Percentiles rank a stretch among this genome's conserved stretches.
These are phyloP conservation scores for Penicillium thymicola DNA, from an alignment of 2,329 filamentous ascomycete genomes.

Conservation along the genomic window DNA sequence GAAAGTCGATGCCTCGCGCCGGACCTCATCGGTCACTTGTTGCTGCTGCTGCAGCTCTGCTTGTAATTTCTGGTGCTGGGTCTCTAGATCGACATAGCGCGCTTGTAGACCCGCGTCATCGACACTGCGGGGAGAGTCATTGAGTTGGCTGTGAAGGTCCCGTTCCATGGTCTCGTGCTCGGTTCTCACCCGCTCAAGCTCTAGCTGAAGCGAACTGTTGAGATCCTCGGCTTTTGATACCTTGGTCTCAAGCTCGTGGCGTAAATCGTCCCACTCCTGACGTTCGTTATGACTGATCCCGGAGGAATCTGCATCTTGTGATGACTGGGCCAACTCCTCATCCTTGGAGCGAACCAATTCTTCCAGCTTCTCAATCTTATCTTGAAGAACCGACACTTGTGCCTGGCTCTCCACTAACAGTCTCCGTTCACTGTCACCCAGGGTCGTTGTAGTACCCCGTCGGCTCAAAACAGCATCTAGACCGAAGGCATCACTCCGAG, in stretches of 20 bases:
- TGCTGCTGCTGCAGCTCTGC: slow-evolving; percentile 68
- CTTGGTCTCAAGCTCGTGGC: slow-evolving; percentile 66
- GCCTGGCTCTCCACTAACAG: slow-evolving; percentile 74
- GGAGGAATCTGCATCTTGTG: slow-evolving; percentile 52
- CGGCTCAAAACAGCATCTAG: slow-evolving; percentile 52
- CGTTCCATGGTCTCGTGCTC: slow-evolving; percentile 64
- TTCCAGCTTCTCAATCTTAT: slow-evolving; percentile 71
- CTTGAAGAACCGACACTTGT: slow-evolving; percentile 71
- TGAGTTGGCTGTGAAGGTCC: slow-evolving; percentile 62
- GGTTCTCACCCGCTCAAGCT: slow-evolving; percentile 69
- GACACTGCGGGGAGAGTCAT: slow-evolving; percentile 32
- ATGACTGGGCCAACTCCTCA: slow-evolving; percentile 61
- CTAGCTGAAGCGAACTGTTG: slow-evolving; percentile 75
- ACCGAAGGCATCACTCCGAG: slow-evolving; percentile 63
- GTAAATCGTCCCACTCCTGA: slow-evolving; percentile 65
- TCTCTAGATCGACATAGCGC: slow-evolving; percentile 57
- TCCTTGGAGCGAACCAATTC: slow-evolving; percentile 67
- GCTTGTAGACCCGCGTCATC: slow-evolving; percentile 57
- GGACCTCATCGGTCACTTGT: slow-evolving; percentile 80
- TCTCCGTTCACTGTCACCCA: slow-evolving; percentile 63
- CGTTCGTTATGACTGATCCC: slow-evolving; percentile 59
- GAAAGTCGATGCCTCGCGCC: slow-evolving; percentile 76
- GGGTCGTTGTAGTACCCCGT: slow-evolving; percentile 49
- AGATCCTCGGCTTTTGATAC: slow-evolving; percentile 70
- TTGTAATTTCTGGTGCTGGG: slow-evolving; percentile 65